A percentile compares a stretch with the other conserved stretches of the same genome.
Evolutionary conservation across 2,329 filamentous ascomycete genomes (phyloP).

Genomic region (Trichophyton rubrum): DNA sequence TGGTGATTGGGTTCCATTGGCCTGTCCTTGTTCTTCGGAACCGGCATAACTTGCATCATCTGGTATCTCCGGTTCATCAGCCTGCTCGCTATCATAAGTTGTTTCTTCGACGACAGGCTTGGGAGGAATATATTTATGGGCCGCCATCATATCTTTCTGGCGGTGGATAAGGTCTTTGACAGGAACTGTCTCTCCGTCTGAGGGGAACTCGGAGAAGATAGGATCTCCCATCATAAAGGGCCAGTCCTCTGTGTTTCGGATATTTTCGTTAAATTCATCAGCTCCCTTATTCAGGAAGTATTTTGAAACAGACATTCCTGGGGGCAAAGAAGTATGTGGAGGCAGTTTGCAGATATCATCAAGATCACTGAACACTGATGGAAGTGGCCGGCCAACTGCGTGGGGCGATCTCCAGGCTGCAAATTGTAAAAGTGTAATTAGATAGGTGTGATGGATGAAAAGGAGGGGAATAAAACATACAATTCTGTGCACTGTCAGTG

Average conservation of each 20-base stretch:
- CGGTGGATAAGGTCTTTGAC: conserved; percentile 33
- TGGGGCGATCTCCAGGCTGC: conserved; percentile 15
- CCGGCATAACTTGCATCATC: background rate
- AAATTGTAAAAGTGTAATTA: background rate
- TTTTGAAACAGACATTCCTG: conserved; percentile 37
- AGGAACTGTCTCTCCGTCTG: conserved; percentile 30
- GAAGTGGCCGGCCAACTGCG: conserved; percentile 18
- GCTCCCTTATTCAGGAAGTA: conserved; percentile 36
- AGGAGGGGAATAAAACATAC: conserved; percentile 7
- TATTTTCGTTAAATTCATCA: conserved; percentile 34
- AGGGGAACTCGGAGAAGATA: conserved; percentile 37
- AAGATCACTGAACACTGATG: conserved; percentile 17
- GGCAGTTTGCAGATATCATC: conserved; percentile 19
- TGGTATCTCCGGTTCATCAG: background rate
- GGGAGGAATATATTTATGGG: conserved; percentile 19
- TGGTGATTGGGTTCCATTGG: background rate
- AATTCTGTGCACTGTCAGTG: conserved; percentile 11
- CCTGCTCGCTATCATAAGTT: conserved; percentile 4
- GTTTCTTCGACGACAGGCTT: conserved; percentile 6
- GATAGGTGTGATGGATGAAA: background rate
- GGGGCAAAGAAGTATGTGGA: conserved; percentile 14
- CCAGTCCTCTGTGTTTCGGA: conserved; percentile 41
- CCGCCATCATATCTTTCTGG: conserved; percentile 20
- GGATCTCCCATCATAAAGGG: conserved; percentile 38
- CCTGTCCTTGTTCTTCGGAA: background rate